Percentiles rank a stretch among this genome's conserved stretches.
These are phyloP conservation scores for Cyberlindnera lachancei DNA, from an alignment of 805 yeast species.

Conservation along the genomic window DNA sequence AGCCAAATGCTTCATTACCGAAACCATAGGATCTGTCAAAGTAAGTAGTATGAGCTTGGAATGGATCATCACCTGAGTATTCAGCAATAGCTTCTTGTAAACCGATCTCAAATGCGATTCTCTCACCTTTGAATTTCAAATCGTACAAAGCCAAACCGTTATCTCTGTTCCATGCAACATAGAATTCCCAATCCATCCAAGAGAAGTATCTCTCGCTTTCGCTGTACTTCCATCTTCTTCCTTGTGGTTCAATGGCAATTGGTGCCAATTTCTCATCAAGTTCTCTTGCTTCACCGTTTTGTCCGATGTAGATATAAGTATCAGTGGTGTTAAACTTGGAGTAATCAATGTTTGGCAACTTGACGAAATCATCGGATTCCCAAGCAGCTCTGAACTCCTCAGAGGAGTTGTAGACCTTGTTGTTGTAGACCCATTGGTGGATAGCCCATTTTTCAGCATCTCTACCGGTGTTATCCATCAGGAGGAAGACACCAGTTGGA, in stretches of 20 bases:
- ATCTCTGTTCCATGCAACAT: conserved; percentile 21
- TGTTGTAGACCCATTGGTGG: conserved; percentile 19
- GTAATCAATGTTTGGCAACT: conserved; percentile 10
- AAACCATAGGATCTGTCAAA: conserved; percentile 23
- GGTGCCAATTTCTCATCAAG: conserved; percentile 21
- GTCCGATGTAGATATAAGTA: conserved; percentile 4
- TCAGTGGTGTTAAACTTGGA: conserved; percentile 7
- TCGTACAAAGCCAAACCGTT: conserved; percentile 20
- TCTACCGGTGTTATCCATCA: conserved; percentile 19
- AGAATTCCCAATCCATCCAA: conserved; percentile 27
- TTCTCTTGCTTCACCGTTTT: conserved; percentile 16
- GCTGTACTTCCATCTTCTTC: conserved; percentile 22
- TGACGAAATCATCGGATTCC: conserved; percentile 14
- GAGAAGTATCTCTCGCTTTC: conserved; percentile 23
- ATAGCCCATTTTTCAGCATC: conserved; percentile 10
- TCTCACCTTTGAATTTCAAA: conserved; percentile 24
- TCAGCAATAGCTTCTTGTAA: conserved; percentile 26
- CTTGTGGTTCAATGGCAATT: conserved; percentile 20
- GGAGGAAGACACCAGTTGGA: conserved; percentile 18
- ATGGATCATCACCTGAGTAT: conserved; percentile 26
- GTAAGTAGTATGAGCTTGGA: conserved; percentile 21
- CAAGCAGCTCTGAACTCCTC: conserved; percentile 27
- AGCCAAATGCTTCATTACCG: conserved; percentile 24
- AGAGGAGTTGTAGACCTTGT: conserved; percentile 16
- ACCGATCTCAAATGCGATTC: conserved; percentile 22